phyloP scores from a whole-genome alignment of 257 asterid genomes.

The Linaria vulgaris region DNA sequence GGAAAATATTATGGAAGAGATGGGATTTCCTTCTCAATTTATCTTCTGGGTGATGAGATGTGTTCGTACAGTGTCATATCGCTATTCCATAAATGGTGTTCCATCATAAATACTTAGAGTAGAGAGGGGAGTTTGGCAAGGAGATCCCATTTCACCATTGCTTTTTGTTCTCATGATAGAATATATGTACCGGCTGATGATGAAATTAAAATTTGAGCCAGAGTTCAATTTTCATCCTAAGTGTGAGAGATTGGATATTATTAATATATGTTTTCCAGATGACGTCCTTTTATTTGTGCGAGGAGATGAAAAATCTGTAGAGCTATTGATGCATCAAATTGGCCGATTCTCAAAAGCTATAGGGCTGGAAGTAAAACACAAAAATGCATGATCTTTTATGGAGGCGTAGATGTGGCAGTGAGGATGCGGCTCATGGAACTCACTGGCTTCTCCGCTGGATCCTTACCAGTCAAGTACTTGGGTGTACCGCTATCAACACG shows the following conservation, averaged over 20 bases:
- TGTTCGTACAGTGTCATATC: not conserved
- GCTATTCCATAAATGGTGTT: not conserved
- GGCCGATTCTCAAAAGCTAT: not conserved
- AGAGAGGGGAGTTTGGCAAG: not conserved
- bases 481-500: not conserved
- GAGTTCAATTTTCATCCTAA: not conserved
- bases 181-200: not conserved
- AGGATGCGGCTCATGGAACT: not conserved
- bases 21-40: not conserved
- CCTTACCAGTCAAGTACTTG: not conserved
- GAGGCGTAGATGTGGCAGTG: not conserved
- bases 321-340: not conserved
- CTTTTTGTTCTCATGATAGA: not conserved
- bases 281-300: not conserved
- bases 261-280: not conserved
- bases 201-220: not conserved
- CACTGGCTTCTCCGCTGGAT: not conserved
- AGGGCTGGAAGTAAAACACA: not conserved
- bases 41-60: not conserved
- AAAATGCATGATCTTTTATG: not conserved
- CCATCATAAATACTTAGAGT: not conserved
- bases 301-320: not conserved
- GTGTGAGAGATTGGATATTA: not conserved
- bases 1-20: not conserved
- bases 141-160: not conserved